Base-by-base conservation (phyloP, 306 rosid species). In the Parietaria judaica region DNA sequence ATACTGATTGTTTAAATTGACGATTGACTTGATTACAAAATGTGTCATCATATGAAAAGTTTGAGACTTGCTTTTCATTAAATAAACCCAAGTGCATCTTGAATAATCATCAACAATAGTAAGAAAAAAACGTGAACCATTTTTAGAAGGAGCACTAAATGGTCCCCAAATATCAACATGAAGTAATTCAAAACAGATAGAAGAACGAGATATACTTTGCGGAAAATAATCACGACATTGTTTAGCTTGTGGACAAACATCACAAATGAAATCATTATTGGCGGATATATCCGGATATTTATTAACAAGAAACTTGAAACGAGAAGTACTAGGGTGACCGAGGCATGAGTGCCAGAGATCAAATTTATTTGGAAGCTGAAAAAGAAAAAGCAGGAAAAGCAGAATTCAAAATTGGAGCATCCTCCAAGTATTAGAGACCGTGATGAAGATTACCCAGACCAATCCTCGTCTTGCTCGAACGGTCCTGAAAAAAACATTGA, bases 91-190 rank as follows among this genome's bases (percentile, higher is more conserved):
- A 6, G 65, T 68, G 14, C 14, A 58, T 0, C 51, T 4, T 0
- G 52, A 46, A n/a, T 31, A 58, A 51, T 67, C 72, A 11, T 68
- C 60, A 13, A 68, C 66, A 15, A 68, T 23, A 10, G 72, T 68
- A 10, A 68, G 45, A 59, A 68, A 68, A 1, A 7, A 68, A 2
- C 7, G 50, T n/a, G 64, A 51, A 0, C 65, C 65, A 37, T 54
- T 35, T 12, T 15, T 34, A 7, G 66, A 37, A 12, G 44, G 37
- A 4, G 7, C 11, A 11, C 5, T 34, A 6, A 47, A 45, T 0
- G 59, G 37, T 8, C 72, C 72, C 60, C 60, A 58, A 49, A 68
- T 59, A 1, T 68, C 72, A 68, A 38, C 35, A 37, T 58, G 72
- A 7, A 58, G 39, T 17, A 49, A 38, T 13, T 48, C 52, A 59